These are phyloP conservation scores for Pichia insulana DNA, from an alignment of 805 yeast genomes.

Conservation along the genomic window DNA sequence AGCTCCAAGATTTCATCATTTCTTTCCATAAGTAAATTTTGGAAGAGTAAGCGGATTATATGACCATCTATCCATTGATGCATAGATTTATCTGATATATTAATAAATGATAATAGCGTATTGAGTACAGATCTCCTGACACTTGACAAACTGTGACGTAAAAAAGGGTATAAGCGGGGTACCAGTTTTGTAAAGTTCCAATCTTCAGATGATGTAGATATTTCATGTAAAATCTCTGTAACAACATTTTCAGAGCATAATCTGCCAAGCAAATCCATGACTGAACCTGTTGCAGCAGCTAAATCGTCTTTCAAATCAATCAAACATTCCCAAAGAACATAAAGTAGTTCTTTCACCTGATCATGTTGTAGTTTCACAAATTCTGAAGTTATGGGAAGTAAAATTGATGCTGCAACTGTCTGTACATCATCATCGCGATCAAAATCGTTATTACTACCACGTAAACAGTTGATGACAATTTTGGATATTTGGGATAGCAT, in stretches of 20 bases:
- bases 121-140: conserved; percentile 84
- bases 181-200: conserved; percentile 61
- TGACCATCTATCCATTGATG: conserved; percentile 72
- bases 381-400: conserved; percentile 82
- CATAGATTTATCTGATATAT: conserved; percentile 36
- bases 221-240: conserved; percentile 56
- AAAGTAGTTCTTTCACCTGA: conserved; percentile 39
- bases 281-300: conserved; percentile 90
- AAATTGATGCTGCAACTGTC: conserved; percentile 89
- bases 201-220: conserved; percentile 31
- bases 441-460: conserved; percentile 54
- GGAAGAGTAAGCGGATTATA: conserved; percentile 68
- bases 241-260: conserved; percentile 78
- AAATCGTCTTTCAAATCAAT: conserved; percentile 83
- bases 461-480: conserved; percentile 79
- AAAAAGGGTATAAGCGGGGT: conserved; percentile 87
- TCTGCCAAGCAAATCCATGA: conserved; percentile 87
- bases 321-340: conserved; percentile 86
- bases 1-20: conserved; percentile 60
- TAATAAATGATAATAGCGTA: conserved; percentile 67
- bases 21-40: conserved; percentile 84
- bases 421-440: conserved; percentile 98
- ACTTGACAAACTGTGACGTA: conserved; percentile 86
- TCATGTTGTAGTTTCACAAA: conserved; percentile 59
- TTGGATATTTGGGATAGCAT: conserved; percentile 63